Evolutionary conservation across 768 basidiomycete species (phyloP).

Genomic region (Amanita rubescens): DNA sequence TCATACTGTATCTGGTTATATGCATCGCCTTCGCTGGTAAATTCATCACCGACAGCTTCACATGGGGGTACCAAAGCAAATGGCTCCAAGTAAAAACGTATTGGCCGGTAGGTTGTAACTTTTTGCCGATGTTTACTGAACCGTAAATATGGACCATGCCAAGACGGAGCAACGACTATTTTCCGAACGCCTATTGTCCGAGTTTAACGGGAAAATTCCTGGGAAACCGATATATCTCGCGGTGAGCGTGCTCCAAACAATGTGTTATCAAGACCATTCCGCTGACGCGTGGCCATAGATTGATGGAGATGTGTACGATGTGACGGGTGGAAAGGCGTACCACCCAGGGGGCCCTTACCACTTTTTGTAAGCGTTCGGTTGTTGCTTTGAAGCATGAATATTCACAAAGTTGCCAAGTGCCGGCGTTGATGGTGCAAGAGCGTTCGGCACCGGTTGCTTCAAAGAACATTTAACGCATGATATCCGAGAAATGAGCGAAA

Average conservation of each 20-base stretch:
- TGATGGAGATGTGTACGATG: conserved; percentile 90
- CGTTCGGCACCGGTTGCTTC: conserved; percentile 94
- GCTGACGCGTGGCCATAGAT: conserved; percentile 41
- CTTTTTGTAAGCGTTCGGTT: conserved; percentile 43
- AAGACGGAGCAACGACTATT: conserved; percentile 61
- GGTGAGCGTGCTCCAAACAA: conserved; percentile 33
- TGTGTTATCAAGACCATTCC: conserved; percentile 9
- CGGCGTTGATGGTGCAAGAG: conserved; percentile 83
- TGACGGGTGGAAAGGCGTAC: conserved; percentile 72
- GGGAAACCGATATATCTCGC: conserved; percentile 77
- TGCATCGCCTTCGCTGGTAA: conserved; percentile 59
- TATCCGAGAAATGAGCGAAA: conserved; percentile 67
- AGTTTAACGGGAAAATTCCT: conserved; percentile 63
- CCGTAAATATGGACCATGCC: background rate
- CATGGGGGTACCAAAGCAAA: conserved; percentile 75
- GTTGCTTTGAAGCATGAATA: conserved; percentile 13
- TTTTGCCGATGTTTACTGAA: background rate
- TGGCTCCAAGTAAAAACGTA: conserved; percentile 54
- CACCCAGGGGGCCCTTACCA: conserved; percentile 85
- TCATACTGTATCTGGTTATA: conserved; percentile 49
- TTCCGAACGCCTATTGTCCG: conserved; percentile 59
- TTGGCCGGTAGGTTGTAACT: conserved; percentile 45
- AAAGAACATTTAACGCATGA: conserved; percentile 87
- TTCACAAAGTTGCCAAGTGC: conserved; percentile 37
- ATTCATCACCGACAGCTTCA: conserved; percentile 80